These are phyloP conservation scores for Hibiscus mutabilis DNA, from an alignment of 345 rosid species.

Conservation along the genomic window DNA sequence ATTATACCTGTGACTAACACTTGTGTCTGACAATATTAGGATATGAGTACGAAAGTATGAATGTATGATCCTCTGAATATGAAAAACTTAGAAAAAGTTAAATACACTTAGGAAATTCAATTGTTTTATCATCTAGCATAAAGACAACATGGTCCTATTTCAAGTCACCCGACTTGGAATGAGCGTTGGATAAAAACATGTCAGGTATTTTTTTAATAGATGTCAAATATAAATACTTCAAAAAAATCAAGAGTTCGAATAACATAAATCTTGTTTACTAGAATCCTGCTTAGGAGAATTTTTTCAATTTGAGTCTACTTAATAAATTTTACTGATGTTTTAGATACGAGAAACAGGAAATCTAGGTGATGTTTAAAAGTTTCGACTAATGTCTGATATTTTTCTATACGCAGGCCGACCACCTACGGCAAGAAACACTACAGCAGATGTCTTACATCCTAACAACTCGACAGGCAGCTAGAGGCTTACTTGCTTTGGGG, in stretches of 20 bases:
- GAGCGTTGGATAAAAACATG: neutral
- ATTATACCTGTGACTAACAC: neutral
- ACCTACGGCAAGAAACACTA: slow-evolving; percentile 73
- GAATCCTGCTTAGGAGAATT: neutral
- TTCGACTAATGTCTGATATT: neutral
- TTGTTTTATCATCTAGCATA: neutral
- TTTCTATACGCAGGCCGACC: slow-evolving; percentile 61
- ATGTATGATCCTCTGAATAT: neutral
- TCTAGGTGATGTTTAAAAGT: neutral
- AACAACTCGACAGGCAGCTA: slow-evolving; percentile 73
- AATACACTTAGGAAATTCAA: neutral
- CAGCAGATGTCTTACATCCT: slow-evolving; percentile 73
- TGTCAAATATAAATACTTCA: neutral
- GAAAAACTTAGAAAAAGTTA: neutral
- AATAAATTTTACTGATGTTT: neutral
- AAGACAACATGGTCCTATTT: neutral
- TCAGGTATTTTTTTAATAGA: neutral
- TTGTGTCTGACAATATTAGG: neutral
- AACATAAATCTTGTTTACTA: neutral
- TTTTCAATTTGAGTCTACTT: neutral
- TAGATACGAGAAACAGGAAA: neutral
- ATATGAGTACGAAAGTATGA: neutral
- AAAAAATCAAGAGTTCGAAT: neutral
- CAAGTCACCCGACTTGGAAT: neutral
- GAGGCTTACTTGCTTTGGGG: slow-evolving; percentile 72